Base-by-base conservation (phyloP, 1,284 basidiomycete species). In the Cutaneotrichosporon cavernicola region DNA sequence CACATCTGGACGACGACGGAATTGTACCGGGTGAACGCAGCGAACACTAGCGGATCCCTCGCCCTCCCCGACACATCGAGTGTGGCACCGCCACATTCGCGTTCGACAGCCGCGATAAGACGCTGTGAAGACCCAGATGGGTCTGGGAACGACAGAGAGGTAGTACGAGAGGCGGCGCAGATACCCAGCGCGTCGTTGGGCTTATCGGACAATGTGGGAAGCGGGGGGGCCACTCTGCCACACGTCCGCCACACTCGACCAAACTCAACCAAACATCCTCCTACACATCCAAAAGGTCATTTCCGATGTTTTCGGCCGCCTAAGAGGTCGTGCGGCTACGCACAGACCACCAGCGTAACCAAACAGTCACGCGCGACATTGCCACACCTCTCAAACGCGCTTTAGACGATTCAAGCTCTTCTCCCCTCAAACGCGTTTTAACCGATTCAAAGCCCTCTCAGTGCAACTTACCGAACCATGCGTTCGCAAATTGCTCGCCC, bases 401-500 rank as follows among this genome's bases (percentile, higher is more conserved):
- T 30, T 40, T 18, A 38, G 10, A 30, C 4, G 43, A 26, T 26
- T 26, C 26, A 26, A 26, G 26, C 26, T 26, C 26, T 26, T 26
- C 26, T 26, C 22, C 7, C 16, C 38, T 46, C 40, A 57, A 22
- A 30, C 10, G 55, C 36, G 7, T 30, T 30, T 40, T 18, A 38
- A 5, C 18, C 4, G 43, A 26, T 26, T 26, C 26, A 26, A 26
- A 26, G 26, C 26, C 26, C 26, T 26, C 26, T 26, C 26, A 26
- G 26, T 3, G 22, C 22, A 8, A 53, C 63, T 34, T 21, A 68
- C 67, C 67, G 43, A 66, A 66, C 46, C 52, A 99, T 62, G 97
- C 96, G 77, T 98, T 99, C 70, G 97, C 96, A 75, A 99, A 99
- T 82, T 99, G 93, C 83, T 99, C 92, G 73, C 96, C 94, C 91